Base-by-base conservation (phyloP, 257 asterid genomes). In the Petunia axillaris region DNA sequence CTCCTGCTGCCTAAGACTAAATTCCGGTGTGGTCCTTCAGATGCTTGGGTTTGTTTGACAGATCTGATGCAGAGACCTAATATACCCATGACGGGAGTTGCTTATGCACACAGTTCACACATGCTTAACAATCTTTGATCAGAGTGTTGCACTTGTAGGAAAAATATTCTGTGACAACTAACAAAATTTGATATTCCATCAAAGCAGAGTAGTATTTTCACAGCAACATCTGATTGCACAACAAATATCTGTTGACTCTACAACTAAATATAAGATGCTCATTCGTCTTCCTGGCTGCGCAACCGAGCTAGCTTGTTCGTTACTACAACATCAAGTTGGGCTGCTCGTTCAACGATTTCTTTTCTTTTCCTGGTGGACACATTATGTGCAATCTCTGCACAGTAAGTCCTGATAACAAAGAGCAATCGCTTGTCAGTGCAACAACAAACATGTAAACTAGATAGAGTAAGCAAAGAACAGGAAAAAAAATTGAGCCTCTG, bases 241-340 rank as follows among this genome's bases (percentile, higher is more conserved):
- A 25, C 25, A 25, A 25, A 25, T 25, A 25, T 25, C 25, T 25
- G 25, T 25, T 25, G 25, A 25, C 25, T 25, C 25, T 25, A 25
- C 25, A 25, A 25, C 25, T 25, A 25, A 25, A 25, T 25, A 25
- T 25, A 25, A 25, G 25, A 25, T 25, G 66, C 87, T 88, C 81
- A 92, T 87, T 92, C 95, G 57, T 92, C 94, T 68, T 90, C 95
- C 79, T 89, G 97, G 86, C 92, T 87, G 68, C 87, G 90, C 83
- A 91, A 65, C 77, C 94, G 82, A 63, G 97, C 95, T 81, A 92
- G 92, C 88, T 85, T 92, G 93, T 88, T 92, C 0, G 93, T 86
- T 39, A 89, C 93, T 11, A 87, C 94, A 55, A 92, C 85, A 81
- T 92, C 97, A 25, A 90, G 89, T 89, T 90, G 93, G 35, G 94